Evolutionary conservation across 164 flowering plant genomes (phyloP).

Genomic region (Cinnamomum chago): DNA sequence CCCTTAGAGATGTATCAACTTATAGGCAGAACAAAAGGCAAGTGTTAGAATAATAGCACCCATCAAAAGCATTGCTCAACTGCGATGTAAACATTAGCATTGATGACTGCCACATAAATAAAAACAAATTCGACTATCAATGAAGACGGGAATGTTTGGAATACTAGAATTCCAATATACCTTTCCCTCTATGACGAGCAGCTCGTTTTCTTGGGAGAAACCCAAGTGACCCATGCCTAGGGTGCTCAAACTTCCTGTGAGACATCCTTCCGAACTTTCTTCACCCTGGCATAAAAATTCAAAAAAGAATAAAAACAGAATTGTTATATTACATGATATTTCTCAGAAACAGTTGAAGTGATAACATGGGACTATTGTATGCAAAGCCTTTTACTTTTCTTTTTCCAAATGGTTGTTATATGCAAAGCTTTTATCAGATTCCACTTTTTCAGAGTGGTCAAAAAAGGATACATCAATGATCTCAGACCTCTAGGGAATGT

Average conservation of each 20-base stretch:
- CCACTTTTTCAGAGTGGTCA: too few relatives aligned
- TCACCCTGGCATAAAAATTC: slow-evolving; percentile 2
- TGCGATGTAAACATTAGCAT: background rate
- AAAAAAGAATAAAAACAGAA: background rate
- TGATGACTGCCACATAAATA: too few relatives aligned
- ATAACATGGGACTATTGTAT: too few relatives aligned
- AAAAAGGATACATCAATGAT: too few relatives aligned
- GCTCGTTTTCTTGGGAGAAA: slow-evolving; percentile 69
- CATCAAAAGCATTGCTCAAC: background rate
- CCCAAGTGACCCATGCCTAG: slow-evolving; percentile 68
- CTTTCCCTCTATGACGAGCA: slow-evolving; percentile 60
- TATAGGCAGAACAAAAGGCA: too few relatives aligned
- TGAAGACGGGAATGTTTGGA: too few relatives aligned
- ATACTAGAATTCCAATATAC: slow-evolving; percentile 16
- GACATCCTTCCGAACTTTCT: slow-evolving; percentile 39
- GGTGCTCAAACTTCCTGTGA: slow-evolving; percentile 75
- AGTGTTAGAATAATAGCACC: background rate
- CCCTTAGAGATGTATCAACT: too few relatives aligned
- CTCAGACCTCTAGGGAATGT: too few relatives aligned
- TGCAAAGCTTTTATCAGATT: too few relatives aligned
- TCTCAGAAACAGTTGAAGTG: background rate
- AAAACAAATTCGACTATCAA: too few relatives aligned
- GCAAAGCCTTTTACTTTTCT: too few relatives aligned
- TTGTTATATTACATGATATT: background rate
- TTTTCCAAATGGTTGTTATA: too few relatives aligned